phyloP scores from a whole-genome alignment of 1,284 basidiomycete species.

The Fomes fomentarius region DNA sequence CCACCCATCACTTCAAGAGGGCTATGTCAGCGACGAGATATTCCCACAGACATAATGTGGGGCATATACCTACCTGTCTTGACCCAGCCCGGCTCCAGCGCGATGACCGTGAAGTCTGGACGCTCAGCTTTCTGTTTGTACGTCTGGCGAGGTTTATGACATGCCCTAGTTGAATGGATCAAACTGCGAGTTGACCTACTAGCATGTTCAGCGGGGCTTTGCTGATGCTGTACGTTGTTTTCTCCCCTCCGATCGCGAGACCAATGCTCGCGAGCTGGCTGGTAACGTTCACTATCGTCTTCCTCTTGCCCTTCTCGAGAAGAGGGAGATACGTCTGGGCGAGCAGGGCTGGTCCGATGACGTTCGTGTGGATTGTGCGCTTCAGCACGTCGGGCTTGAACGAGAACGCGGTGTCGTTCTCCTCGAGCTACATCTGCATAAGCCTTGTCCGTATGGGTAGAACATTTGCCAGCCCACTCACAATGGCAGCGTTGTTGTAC shows the following conservation, averaged over 20 bases:
- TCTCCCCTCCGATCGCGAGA: conserved; percentile 24
- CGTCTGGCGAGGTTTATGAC: conserved; percentile 26
- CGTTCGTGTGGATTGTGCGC: conserved; percentile 33
- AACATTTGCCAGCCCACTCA: too few relatives aligned
- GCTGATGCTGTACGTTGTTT: conserved; percentile 32
- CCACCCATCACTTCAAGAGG: conserved; percentile 35
- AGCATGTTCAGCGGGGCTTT: conserved; percentile 37
- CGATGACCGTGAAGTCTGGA: conserved; percentile 28
- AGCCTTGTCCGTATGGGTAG: neutral
- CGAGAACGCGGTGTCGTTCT: conserved; percentile 29
- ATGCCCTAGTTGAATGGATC: too few relatives aligned
- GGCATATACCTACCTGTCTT: conserved; percentile 29
- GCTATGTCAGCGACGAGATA: too few relatives aligned
- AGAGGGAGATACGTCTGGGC: conserved; percentile 34
- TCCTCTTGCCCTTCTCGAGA: conserved; percentile 34
- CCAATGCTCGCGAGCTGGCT: conserved; percentile 37
- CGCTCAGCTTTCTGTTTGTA: conserved; percentile 34
- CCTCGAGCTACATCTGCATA: conserved; percentile 23
- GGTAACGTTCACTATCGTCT: conserved; percentile 40
- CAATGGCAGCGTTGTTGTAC: conserved; percentile 42
- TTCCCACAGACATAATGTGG: neutral
- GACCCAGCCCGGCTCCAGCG: conserved; percentile 34
- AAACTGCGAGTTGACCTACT: conserved; percentile 25
- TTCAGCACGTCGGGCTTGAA: conserved; percentile 26
- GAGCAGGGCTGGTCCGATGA: conserved; percentile 37